phyloP scores from a whole-genome alignment of 2,329 filamentous ascomycete genomes.

The Neospermospora avenae region DNA sequence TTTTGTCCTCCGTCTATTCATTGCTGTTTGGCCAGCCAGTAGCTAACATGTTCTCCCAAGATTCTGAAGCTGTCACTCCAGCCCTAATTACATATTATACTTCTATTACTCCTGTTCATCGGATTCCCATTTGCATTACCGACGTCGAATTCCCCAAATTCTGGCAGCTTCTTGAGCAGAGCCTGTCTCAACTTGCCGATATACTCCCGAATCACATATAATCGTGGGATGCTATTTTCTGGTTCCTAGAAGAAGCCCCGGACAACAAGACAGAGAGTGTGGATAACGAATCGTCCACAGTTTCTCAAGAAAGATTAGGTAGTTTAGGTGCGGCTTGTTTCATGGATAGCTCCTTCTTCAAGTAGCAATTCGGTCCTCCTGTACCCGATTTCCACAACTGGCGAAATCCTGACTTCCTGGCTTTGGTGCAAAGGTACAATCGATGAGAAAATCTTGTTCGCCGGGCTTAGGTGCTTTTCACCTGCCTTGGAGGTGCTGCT shows the following conservation, averaged over 20 bases:
- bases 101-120: background rate
- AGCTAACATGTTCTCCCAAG: background rate
- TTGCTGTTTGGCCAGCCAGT: background rate
- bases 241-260: background rate
- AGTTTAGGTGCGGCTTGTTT: background rate
- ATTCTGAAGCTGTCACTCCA: background rate
- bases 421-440: background rate
- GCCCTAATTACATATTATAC: background rate
- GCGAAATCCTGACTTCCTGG: background rate
- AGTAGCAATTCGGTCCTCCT: background rate
- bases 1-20: background rate
- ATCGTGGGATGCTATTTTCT: background rate
- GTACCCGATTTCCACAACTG: background rate
- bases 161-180: background rate
- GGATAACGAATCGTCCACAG: background rate
- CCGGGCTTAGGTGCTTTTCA: slow-evolving; percentile 28
- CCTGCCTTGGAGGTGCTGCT: slow-evolving; percentile 34
- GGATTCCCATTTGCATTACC: background rate
- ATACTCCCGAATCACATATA: slow-evolving; percentile 2
- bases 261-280: background rate
- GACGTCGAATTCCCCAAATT: background rate
- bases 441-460: slow-evolving; percentile 19
- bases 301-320: background rate
- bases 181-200: slow-evolving; percentile 1
- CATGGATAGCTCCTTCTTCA: background rate